phyloP scores from a whole-genome alignment of 1,284 basidiomycete species.

The Pholiota adiposa region DNA sequence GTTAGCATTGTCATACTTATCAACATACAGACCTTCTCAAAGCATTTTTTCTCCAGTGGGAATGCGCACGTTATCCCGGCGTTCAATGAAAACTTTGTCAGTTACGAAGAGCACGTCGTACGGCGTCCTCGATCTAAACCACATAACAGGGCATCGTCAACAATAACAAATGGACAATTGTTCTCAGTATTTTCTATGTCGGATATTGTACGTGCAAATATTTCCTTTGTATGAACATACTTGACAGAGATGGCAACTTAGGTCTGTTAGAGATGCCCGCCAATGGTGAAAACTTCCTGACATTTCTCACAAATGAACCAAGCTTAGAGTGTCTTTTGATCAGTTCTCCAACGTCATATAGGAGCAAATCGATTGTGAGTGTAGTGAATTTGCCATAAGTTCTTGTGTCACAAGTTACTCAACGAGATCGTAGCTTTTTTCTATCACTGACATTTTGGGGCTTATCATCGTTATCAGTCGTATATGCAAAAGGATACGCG shows the following conservation, averaged over 20 bases:
- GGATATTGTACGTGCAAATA: slow-evolving; percentile 50
- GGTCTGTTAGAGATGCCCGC: slow-evolving; percentile 61
- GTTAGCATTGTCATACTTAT: slow-evolving; percentile 31
- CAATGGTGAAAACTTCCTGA: slow-evolving; percentile 39
- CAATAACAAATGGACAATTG: slow-evolving; percentile 59
- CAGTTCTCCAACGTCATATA: slow-evolving; percentile 57
- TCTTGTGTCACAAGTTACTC: neutral
- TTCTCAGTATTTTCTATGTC: slow-evolving; percentile 59
- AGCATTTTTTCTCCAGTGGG: slow-evolving; percentile 37
- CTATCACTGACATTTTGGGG: slow-evolving; percentile 57
- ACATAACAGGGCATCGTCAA: slow-evolving; percentile 44
- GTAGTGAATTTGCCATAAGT: neutral
- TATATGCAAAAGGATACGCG: slow-evolving; percentile 57
- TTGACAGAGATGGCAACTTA: no score
- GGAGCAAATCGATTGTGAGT: slow-evolving; percentile 60
- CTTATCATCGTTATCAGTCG: slow-evolving; percentile 53
- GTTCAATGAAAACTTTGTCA: slow-evolving; percentile 58
- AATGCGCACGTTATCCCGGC: slow-evolving; percentile 55
- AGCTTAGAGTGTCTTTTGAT: neutral
- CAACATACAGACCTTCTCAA: neutral
- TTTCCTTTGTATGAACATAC: no score
- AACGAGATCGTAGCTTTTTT: slow-evolving; percentile 46
- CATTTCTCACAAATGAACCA: neutral
- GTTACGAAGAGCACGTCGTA: slow-evolving; percentile 22
- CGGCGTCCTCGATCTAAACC: slow-evolving; percentile 24